phyloP scores from a whole-genome alignment of 257 asterid genomes.

The Solanum appendiculatum region DNA sequence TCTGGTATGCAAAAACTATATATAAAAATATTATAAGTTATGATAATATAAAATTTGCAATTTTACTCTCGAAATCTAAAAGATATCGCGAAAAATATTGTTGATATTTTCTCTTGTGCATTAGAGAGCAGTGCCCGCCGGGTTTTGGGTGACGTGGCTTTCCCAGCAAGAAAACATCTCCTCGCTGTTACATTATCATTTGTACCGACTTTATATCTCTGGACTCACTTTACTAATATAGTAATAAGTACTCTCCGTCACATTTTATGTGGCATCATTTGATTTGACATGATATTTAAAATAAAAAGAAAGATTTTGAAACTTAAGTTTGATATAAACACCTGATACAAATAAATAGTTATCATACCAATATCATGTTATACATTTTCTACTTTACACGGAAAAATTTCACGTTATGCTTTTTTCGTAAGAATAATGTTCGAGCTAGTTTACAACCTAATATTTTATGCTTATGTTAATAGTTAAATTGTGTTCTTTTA shows the following conservation, averaged over 20 bases:
- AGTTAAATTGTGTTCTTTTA: not conserved
- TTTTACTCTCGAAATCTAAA: rapidly evolving
- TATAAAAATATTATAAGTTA: not conserved
- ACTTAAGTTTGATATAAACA: no score
- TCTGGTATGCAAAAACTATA: not conserved
- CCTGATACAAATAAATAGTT: no score
- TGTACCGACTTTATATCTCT: not conserved
- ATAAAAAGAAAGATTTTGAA: no score
- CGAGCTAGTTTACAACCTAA: no score
- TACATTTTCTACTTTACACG: not conserved
- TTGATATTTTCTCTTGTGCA: not conserved
- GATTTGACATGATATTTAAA: no score
- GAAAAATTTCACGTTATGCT: no score
- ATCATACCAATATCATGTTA: not conserved
- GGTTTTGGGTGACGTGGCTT: slow-evolving; percentile 69
- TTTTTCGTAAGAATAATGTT: no score
- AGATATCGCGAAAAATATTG: rapidly evolving
- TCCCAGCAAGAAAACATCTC: slow-evolving; percentile 26
- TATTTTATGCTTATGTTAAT: not conserved
- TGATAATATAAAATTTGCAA: no score
- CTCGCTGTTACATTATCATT: not conserved
- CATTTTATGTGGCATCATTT: no score
- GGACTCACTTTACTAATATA: not conserved
- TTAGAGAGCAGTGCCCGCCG: slow-evolving; percentile 58
- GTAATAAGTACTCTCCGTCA: no score